Evolutionary conservation across 345 rosid genomes (phyloP).

Genomic region (Luvunga scandens): DNA sequence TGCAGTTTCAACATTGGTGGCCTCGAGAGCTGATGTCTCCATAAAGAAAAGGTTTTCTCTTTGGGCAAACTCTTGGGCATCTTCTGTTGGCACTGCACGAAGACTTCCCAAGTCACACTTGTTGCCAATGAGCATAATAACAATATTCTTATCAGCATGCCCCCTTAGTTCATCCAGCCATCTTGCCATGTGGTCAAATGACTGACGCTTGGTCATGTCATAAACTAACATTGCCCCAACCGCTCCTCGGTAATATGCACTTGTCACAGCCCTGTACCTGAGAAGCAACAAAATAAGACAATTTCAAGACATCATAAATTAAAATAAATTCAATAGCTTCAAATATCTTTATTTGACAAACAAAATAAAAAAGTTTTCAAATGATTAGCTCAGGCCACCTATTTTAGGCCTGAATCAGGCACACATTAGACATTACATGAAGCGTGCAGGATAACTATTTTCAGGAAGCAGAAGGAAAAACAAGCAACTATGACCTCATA

Average conservation of each 20-base stretch:
- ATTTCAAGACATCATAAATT: not conserved
- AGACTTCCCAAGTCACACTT: slow-evolving; percentile 73
- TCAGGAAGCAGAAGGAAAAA: not conserved
- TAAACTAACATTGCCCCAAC: slow-evolving; percentile 84
- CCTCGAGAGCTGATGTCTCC: slow-evolving; percentile 86
- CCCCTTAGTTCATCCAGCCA: slow-evolving; percentile 85
- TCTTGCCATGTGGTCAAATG: slow-evolving; percentile 79
- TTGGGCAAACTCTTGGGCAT: slow-evolving; percentile 82
- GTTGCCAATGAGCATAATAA: slow-evolving; percentile 79
- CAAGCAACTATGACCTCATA: not conserved
- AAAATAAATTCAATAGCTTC: not conserved
- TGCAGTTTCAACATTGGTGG: slow-evolving; percentile 78
- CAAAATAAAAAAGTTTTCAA: not conserved
- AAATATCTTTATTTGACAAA: slow-evolving; percentile 7
- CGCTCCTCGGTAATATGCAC: slow-evolving; percentile 81
- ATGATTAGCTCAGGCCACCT: not conserved
- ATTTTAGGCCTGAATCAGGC: not conserved
- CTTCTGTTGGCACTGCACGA: slow-evolving; percentile 77
- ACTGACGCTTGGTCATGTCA: slow-evolving; percentile 87
- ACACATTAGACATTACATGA: not conserved
- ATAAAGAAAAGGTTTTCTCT: slow-evolving; percentile 79
- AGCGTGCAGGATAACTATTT: not conserved
- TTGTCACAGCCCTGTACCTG: slow-evolving; percentile 87
- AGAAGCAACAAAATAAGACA: not conserved
- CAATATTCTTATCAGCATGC: slow-evolving; percentile 80